Conservation (phyloP, 106 monocot genomes). For the Apostasia shenzhenica region DNA sequence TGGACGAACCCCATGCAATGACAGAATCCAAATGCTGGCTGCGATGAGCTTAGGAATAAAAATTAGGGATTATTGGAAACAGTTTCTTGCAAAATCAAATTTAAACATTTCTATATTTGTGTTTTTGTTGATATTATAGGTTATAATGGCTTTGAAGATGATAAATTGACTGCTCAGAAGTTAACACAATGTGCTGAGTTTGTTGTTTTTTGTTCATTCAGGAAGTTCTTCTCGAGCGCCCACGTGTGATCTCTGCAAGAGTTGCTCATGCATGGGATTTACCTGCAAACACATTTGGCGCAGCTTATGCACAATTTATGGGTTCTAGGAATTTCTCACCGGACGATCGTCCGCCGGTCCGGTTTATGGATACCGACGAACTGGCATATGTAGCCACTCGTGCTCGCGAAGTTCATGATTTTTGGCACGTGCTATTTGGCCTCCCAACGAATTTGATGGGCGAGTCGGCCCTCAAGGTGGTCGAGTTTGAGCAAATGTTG, state of each 20-base stretch:
- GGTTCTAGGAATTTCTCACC: slow-evolving; percentile 93
- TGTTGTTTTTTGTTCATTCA: slow-evolving; percentile 6
- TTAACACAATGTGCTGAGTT: no score
- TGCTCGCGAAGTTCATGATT: slow-evolving; percentile 93
- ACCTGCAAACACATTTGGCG: slow-evolving; percentile 78
- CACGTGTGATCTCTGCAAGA: slow-evolving; percentile 56
- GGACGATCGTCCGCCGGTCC: slow-evolving; percentile 84
- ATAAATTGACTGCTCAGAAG: no score
- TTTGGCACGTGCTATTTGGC: slow-evolving; percentile 83
- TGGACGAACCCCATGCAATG: no score
- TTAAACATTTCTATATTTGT: no score
- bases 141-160: no score
- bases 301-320: slow-evolving; percentile 91
- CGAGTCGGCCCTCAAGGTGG: slow-evolving; percentile 76
- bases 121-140: no score
- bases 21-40: no score
- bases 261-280: slow-evolving; percentile 81
- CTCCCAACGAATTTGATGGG: slow-evolving; percentile 87
- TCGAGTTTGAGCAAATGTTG: slow-evolving; percentile 92
- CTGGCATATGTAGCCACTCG: slow-evolving; percentile 79
- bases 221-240: slow-evolving; percentile 67
- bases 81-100: no score
- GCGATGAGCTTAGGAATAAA: no score
- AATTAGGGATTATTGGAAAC: no score
- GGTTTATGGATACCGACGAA: slow-evolving; percentile 94